phyloP scores from a whole-genome alignment of 2,329 filamentous ascomycete genomes.

The Ascocoryne sarcoides region DNA sequence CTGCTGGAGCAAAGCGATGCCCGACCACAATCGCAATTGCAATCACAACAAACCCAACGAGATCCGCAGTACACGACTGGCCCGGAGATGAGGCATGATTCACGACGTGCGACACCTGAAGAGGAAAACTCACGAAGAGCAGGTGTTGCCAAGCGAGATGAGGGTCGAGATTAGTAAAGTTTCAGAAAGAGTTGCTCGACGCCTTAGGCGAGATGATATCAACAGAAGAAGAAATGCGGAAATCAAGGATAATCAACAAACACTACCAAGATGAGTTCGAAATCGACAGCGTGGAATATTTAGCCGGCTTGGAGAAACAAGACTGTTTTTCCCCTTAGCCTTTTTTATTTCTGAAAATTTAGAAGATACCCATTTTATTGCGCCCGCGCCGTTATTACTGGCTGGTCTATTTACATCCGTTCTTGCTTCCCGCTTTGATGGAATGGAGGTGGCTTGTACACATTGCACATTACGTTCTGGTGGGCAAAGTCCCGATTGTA shows the following conservation, averaged over 20 bases:
- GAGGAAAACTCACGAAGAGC: constrained; percentile 16
- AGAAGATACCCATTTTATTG: constrained; percentile 15
- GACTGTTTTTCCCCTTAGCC: neutral
- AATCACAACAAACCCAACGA: constrained; percentile 18
- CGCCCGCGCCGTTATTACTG: constrained; percentile 1
- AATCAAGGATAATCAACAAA: neutral
- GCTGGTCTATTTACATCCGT: constrained; percentile 1
- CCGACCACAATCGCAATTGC: constrained; percentile 11
- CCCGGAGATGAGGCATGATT: constrained; percentile 25
- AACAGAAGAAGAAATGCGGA: neutral
- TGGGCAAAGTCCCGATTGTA: constrained; percentile 4
- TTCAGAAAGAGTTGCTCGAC: constrained; percentile 18
- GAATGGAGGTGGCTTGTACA: neutral
- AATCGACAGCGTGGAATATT: neutral
- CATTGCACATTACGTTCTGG: constrained; percentile 1
- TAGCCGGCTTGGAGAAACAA: neutral
- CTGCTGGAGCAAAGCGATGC: constrained; percentile 25
- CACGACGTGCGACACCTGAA: constrained; percentile 21
- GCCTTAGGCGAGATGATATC: neutral
- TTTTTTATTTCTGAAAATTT: neutral
- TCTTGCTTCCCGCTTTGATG: neutral
- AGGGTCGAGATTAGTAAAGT: constrained; percentile 26
- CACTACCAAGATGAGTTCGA: too few species aligned
- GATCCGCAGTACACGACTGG: constrained; percentile 21
- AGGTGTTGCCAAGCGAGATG: constrained; percentile 24